Evolutionary conservation across 257 asterid genomes (phyloP), one percentile per base, ranked within the genome.

Genomic region (Nicotiana paniculata): DNA sequence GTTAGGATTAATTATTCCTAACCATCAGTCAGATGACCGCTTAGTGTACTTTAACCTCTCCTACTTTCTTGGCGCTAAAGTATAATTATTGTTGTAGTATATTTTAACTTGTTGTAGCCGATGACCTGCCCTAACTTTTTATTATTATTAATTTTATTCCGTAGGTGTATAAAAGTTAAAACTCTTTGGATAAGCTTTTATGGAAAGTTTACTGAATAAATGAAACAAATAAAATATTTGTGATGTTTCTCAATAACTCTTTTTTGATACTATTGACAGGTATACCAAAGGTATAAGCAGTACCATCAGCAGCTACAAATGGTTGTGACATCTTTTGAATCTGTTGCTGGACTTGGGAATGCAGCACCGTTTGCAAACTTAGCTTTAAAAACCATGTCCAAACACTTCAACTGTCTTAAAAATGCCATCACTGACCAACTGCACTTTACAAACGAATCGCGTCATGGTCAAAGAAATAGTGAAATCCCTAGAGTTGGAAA

Each of bases 221-320:
- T 10, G 61, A n/a, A 24, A 77, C 15, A 8, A 18, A 48, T 6
- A 15, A 18, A 48, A 11, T 7, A 8, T 24, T 18, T 15, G 37
- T 9, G 0, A 33, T 6, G 3, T 61, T 7, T 55, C 62, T n/a
- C 33, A 43, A 9, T 9, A 43, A 43, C 28, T 17, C 51, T 13
- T 28, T 5, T 48, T 65, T 13, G 26, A 15, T 16, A 18, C 54
- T 43, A 46, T 18, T 18, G 16, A 9, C 72, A 95, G 99, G 96
- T 96, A 16, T 93, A 88, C 85, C 86, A 87, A 88, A 87, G 97
- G 89, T 96, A 96, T 91, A 96, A 88, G 89, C 97, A 93, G 66
- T 96, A 94, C 72, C 90, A 93, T 90, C 98, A 94, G 81, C 97
- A 94, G 83, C 90, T 96, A 91, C 97, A 93, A 75, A 89, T 93